These are phyloP conservation scores for Wickerhamiella qilinensis DNA, from an alignment of 805 yeast species.

Conservation along the genomic window DNA sequence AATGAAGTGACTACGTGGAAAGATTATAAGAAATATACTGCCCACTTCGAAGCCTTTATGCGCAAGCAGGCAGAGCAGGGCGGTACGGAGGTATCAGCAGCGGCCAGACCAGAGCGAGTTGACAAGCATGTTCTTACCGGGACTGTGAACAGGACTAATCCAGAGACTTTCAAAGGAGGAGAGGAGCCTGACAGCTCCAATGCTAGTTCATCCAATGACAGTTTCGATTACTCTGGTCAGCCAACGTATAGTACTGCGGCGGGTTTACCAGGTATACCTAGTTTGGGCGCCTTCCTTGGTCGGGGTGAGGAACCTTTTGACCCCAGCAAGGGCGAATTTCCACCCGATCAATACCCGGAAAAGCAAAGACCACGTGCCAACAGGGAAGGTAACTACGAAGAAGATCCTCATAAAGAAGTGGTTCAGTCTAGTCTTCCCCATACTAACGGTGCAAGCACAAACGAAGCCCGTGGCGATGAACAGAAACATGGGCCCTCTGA, in stretches of 20 bases:
- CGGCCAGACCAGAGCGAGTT: slow-evolving; percentile 12
- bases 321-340: slow-evolving; percentile 4
- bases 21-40: slow-evolving; percentile 58
- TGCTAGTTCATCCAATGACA: background rate
- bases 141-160: background rate
- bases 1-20: slow-evolving; percentile 80
- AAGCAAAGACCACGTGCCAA: background rate
- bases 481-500: background rate
- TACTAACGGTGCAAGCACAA: too few species aligned
- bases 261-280: background rate
- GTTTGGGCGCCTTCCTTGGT: background rate
- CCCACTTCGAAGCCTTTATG: slow-evolving; percentile 22
- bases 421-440: background rate
- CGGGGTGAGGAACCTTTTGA: slow-evolving; percentile 1
- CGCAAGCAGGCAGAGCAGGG: slow-evolving; percentile 36
- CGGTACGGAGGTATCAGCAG: slow-evolving; percentile 24
- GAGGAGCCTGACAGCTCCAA: background rate
- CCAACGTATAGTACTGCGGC: background rate
- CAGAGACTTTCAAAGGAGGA: background rate
- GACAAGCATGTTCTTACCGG: slow-evolving; percentile 7
- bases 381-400: background rate
- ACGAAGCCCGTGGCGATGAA: background rate
- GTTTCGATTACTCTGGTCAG: background rate
- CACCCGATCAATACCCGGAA: background rate
- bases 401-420: background rate